phyloP scores from a whole-genome alignment of 2,329 filamentous ascomycete species.

The Alternaria brassicae region DNA sequence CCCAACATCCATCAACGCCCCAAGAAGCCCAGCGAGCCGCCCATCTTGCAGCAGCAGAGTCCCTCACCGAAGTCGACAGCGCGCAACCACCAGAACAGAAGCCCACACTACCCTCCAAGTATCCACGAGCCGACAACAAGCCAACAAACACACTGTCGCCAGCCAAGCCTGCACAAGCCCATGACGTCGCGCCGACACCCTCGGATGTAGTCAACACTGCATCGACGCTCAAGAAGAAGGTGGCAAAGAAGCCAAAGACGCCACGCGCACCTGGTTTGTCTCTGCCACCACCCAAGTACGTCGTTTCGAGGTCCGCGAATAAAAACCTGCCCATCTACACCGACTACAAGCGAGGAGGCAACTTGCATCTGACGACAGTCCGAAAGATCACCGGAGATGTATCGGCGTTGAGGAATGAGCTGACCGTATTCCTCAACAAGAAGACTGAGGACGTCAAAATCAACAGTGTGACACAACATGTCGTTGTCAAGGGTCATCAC shows the following conservation, averaged over 20 bases:
- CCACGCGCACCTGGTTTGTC: conserved; percentile 10
- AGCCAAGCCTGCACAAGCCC: conserved; percentile 7
- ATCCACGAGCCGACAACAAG: conserved; percentile 13
- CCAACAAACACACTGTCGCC: conserved; percentile 9
- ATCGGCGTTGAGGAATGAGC: conserved; percentile 66
- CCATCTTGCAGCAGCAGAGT: conserved; percentile 45
- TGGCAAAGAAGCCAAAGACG: conserved; percentile 7
- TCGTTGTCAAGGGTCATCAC: conserved; percentile 55
- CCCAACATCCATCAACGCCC: conserved; percentile 42
- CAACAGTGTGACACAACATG: conserved; percentile 71
- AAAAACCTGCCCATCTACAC: conserved; percentile 80
- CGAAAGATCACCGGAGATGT: conserved; percentile 81
- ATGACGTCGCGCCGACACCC: conserved; percentile 6
- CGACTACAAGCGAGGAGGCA: conserved; percentile 75
- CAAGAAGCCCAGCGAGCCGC: conserved; percentile 37
- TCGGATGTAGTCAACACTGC: no score
- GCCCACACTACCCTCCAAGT: conserved; percentile 30
- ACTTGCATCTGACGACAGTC: conserved; percentile 74
- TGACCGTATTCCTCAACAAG: conserved; percentile 67
- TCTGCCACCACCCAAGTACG: conserved; percentile 62
- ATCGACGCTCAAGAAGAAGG: conserved; percentile 13
- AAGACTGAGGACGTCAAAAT: conserved; percentile 62
- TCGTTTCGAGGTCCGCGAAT: conserved; percentile 73
- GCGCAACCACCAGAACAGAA: conserved; percentile 35
- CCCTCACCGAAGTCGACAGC: conserved; percentile 44